phyloP scores from a whole-genome alignment of 108 stramenopile species.

The Cyclotella distinguenda region DNA sequence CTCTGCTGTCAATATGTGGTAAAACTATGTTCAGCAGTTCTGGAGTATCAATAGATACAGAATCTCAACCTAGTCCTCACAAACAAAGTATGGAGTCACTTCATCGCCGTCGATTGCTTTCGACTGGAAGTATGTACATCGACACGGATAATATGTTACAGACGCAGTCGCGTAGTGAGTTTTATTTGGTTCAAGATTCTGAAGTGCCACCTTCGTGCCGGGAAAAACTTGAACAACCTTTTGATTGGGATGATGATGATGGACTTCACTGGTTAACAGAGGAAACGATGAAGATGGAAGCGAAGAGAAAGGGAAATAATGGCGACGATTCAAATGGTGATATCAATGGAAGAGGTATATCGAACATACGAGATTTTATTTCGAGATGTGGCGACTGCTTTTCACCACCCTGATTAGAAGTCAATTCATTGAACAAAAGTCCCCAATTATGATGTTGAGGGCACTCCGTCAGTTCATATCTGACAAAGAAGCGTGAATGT shows the following conservation, averaged over 20 bases:
- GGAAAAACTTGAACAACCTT: not conserved
- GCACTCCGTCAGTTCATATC: not conserved
- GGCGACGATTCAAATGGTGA: not conserved
- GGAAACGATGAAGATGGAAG: conserved; percentile 16
- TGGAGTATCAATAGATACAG: conserved; percentile 1
- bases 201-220: conserved; percentile 23
- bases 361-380: conserved; percentile 10
- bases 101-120: not conserved
- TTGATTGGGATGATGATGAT: conserved; percentile 15
- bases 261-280: conserved; percentile 15
- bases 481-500: no score
- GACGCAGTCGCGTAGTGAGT: not conserved
- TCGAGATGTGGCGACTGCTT: conserved; percentile 13
- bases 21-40: conserved; percentile 2
- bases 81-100: not conserved
- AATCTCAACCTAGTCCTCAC: conserved; percentile 4
- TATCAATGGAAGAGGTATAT: not conserved
- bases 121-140: conserved; percentile 5
- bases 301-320: conserved; percentile 16
- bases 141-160: not conserved
- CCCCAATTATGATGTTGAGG: not conserved
- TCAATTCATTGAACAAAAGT: not conserved
- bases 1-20: not conserved
- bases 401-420: not conserved
- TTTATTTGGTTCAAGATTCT: not conserved